Conservation (phyloP, 2,329 filamentous ascomycete genomes). For the Colletotrichum lindemuthianum region DNA sequence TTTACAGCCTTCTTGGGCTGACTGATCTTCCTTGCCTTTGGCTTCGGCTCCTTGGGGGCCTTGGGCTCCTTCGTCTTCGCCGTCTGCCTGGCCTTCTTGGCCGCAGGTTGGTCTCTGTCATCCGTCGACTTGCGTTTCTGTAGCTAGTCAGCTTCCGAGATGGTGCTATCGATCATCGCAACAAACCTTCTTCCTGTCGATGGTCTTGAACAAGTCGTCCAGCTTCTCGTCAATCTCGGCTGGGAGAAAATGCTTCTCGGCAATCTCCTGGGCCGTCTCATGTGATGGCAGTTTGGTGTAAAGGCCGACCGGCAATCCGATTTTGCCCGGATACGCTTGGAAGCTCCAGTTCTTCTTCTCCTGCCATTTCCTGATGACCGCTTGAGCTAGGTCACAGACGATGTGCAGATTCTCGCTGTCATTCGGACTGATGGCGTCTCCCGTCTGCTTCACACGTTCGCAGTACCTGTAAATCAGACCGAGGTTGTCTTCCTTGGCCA, state of each 20-base stretch:
- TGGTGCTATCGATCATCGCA: background rate
- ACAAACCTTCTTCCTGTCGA: slow-evolving; percentile 79
- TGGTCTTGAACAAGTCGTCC: slow-evolving; percentile 70
- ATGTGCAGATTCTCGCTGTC: slow-evolving; percentile 83
- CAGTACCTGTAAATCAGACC: slow-evolving; percentile 91
- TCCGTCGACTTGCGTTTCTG: slow-evolving; percentile 68
- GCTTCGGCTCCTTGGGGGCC: slow-evolving; percentile 41
- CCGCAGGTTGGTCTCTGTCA: slow-evolving; percentile 55
- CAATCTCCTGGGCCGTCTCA: slow-evolving; percentile 83
- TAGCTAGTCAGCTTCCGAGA: slow-evolving; percentile 39
- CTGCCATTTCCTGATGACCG: slow-evolving; percentile 84
- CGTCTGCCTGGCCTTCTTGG: slow-evolving; percentile 54
- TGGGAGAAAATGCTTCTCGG: slow-evolving; percentile 84
- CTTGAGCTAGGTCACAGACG: slow-evolving; percentile 86
- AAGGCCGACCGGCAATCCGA: slow-evolving; percentile 81
- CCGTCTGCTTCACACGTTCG: slow-evolving; percentile 90
- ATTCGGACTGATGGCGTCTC: slow-evolving; percentile 77
- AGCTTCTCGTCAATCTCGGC: slow-evolving; percentile 80
- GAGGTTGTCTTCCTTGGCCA: slow-evolving; percentile 88
- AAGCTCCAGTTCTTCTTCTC: slow-evolving; percentile 88
- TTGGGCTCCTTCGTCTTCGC: slow-evolving; percentile 42
- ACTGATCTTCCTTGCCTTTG: slow-evolving; percentile 42
- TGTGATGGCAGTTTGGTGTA: slow-evolving; percentile 82
- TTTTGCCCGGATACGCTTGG: slow-evolving; percentile 83
- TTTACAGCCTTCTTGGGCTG: slow-evolving; percentile 43